phyloP scores from a whole-genome alignment of 495 filamentous ascomycete genomes.

The Penicillium silybi region DNA sequence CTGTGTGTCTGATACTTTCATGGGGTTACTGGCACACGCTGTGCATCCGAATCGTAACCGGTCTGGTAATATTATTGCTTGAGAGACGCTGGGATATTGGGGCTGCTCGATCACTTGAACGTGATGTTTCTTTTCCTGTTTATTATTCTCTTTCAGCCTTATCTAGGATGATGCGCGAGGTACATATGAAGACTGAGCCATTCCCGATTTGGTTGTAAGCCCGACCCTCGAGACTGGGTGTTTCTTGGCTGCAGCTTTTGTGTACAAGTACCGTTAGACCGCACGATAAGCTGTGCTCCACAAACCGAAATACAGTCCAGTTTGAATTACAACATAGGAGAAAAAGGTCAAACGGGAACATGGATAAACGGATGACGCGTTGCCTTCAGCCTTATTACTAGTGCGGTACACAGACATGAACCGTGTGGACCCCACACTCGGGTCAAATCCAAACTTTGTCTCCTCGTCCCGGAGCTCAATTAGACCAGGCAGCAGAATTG shows the following conservation, averaged over 20 bases:
- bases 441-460: not conserved
- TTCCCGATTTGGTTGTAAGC: too few relatives aligned
- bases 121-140: slow-evolving; percentile 17
- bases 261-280: not conserved
- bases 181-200: not conserved
- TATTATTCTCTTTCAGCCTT: too few relatives aligned
- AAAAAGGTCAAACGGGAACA: not conserved
- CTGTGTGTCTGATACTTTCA: slow-evolving; percentile 18
- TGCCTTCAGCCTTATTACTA: slow-evolving; percentile 16
- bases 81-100: slow-evolving; percentile 23
- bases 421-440: not conserved
- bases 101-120: slow-evolving; percentile 20
- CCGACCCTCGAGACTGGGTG: not conserved
- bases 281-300: not conserved
- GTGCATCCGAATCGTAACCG: slow-evolving; percentile 23
- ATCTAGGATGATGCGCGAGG: not conserved
- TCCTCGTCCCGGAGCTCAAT: not conserved
- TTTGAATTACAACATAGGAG: not conserved
- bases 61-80: slow-evolving; percentile 26
- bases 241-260: not conserved
- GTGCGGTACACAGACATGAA: slow-evolving; percentile 1
- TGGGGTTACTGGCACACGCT: slow-evolving; percentile 19
- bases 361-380: not conserved
- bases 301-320: not conserved
- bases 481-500: not conserved